Evolutionary conservation across 345 rosid species (phyloP).

Genomic region (Carallia pectinifolia): DNA sequence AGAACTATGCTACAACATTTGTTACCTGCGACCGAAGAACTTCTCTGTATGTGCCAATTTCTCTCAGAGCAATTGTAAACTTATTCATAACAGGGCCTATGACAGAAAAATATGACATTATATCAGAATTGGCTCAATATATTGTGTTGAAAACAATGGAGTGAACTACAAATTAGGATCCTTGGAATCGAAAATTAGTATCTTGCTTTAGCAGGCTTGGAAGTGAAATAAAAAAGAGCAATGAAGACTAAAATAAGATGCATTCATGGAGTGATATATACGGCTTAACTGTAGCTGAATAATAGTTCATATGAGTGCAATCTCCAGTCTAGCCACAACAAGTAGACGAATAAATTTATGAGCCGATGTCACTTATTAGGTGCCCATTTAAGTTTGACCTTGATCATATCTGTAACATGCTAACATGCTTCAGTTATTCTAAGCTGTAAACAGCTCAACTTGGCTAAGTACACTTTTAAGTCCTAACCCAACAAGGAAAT

Average conservation of each 20-base stretch:
- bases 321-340: too few species aligned
- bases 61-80: slow-evolving; percentile 66
- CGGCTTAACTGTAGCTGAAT: slow-evolving; percentile 2
- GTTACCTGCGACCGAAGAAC: slow-evolving; percentile 79
- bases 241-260: background rate
- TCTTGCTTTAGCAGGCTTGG: too few species aligned
- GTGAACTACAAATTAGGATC: slow-evolving; percentile 12
- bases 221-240: background rate
- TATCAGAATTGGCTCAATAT: too few species aligned
- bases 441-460: too few species aligned
- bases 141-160: background rate
- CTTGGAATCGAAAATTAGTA: background rate
- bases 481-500: too few species aligned
- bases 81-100: slow-evolving; percentile 73
- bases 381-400: too few species aligned
- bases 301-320: slow-evolving; percentile 7
- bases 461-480: too few species aligned
- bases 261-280: background rate
- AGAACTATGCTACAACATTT: background rate
- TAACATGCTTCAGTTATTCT: too few species aligned
- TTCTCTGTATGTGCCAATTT: slow-evolving; percentile 78
- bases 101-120: background rate
- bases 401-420: too few species aligned
- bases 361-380: too few species aligned
- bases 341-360: too few species aligned